Evolutionary conservation across 208 protist genomes (phyloP).

Genomic region (Angomonas desouzai): DNA sequence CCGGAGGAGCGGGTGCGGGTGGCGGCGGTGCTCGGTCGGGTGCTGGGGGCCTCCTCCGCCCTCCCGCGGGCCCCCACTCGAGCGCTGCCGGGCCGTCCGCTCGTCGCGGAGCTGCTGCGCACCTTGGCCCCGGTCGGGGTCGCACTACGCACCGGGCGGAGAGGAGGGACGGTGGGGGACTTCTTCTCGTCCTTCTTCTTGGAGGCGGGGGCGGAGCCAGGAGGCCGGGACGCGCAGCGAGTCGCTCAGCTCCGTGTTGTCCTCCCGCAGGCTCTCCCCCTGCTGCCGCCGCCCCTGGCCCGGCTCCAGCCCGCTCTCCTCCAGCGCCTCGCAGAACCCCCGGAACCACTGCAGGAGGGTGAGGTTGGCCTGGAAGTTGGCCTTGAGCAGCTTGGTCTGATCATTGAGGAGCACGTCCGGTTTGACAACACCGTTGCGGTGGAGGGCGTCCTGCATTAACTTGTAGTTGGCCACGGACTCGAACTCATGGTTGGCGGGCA

Average conservation of each 20-base stretch:
- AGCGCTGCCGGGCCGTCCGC: not conserved
- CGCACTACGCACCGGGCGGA: slow-evolving; percentile 3
- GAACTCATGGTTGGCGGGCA: slow-evolving; percentile 87
- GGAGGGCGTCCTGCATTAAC: slow-evolving; percentile 91
- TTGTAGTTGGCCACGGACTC: slow-evolving; percentile 97
- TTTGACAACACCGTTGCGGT: slow-evolving; percentile 74
- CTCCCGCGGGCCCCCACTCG: not conserved
- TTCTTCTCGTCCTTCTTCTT: slow-evolving; percentile 8
- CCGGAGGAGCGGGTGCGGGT: not conserved
- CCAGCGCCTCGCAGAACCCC: slow-evolving; percentile 47
- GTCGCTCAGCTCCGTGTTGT: slow-evolving; percentile 5
- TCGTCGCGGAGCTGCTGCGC: slow-evolving; percentile 9
- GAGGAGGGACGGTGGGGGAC: slow-evolving; percentile 4
- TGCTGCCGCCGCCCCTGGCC: slow-evolving; percentile 24
- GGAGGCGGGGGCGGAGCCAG: not conserved
- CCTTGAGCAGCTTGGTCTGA: slow-evolving; percentile 89
- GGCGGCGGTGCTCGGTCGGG: not conserved
- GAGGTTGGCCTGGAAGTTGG: slow-evolving; percentile 96
- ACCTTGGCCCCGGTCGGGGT: slow-evolving; percentile 19
- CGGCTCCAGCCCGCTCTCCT: slow-evolving; percentile 30
- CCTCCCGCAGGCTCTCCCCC: not conserved
- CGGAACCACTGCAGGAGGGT: slow-evolving; percentile 97
- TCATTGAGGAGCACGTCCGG: slow-evolving; percentile 73
- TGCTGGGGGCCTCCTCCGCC: not conserved
- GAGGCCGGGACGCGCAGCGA: not conserved